These are phyloP conservation scores for Schoenoplectus triqueter DNA, from an alignment of 202 grass and related monocot genomes.

Conservation along the genomic window DNA sequence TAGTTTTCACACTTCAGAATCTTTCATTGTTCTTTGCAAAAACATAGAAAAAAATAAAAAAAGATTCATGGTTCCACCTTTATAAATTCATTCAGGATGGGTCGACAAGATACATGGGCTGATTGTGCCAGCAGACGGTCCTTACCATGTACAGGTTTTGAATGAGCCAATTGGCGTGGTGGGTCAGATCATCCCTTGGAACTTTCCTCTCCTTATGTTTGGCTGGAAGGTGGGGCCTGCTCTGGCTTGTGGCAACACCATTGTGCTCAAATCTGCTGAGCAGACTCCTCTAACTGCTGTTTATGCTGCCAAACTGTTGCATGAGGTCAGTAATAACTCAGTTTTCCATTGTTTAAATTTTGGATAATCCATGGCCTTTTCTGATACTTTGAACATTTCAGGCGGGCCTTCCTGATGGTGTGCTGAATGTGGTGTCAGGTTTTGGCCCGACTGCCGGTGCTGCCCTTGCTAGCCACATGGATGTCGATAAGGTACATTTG, in stretches of 20 bases:
- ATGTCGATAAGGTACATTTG: slow-evolving; percentile 61
- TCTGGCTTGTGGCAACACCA: slow-evolving; percentile 71
- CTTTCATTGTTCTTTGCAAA: too few species aligned
- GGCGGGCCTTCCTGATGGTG: slow-evolving; percentile 65
- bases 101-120: slow-evolving; percentile 78
- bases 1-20: too few species aligned
- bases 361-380: not conserved
- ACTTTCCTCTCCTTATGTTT: slow-evolving; percentile 83
- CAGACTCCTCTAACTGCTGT: slow-evolving; percentile 82
- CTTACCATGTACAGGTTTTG: slow-evolving; percentile 63
- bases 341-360: too few species aligned
- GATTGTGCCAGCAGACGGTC: slow-evolving; percentile 50
- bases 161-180: slow-evolving; percentile 71
- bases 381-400: not conserved
- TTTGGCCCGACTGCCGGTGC: slow-evolving; percentile 69
- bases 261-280: slow-evolving; percentile 79
- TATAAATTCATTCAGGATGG: slow-evolving; percentile 42
- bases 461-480: slow-evolving; percentile 65
- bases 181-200: slow-evolving; percentile 79
- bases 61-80: too few species aligned
- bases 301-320: slow-evolving; percentile 54
- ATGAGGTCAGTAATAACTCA: slow-evolving; percentile 47
- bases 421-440: slow-evolving; percentile 69
- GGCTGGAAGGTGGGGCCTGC: slow-evolving; percentile 79
- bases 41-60: too few species aligned